Percentiles rank a stretch among this genome's conserved stretches.
Conservation (phyloP, 1,139 yeast species). For the Geotrichum europaeum region DNA sequence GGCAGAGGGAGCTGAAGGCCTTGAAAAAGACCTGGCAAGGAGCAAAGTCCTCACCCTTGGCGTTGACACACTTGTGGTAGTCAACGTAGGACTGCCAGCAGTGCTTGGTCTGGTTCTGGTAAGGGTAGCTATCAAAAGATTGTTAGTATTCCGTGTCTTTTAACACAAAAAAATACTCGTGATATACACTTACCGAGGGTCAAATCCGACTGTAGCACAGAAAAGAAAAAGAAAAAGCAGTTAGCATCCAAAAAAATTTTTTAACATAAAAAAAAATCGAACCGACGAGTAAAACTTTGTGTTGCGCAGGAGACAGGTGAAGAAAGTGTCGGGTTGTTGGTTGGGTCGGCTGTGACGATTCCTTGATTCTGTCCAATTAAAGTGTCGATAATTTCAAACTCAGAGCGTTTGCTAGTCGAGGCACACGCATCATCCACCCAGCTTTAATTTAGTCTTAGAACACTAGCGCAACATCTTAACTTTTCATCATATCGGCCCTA, state of each 20-base stretch:
- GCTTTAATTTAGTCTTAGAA: background rate
- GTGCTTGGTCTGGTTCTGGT: conserved; percentile 95
- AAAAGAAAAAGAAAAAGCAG: background rate
- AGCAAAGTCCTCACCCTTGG: conserved; percentile 97
- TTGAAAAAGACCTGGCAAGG: conserved; percentile 94
- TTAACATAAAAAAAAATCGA: background rate
- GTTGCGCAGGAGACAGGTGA: background rate
- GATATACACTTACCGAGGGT: conserved; percentile 17
- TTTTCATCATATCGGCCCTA: background rate
- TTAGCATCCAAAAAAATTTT: background rate
- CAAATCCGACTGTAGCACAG: conserved; percentile 16
- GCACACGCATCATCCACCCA: background rate
- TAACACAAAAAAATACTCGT: background rate
- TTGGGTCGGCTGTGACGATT: background rate
- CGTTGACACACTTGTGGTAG: conserved; percentile 93
- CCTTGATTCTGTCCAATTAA: background rate
- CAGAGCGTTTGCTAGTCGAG: background rate
- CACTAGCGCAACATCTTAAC: background rate
- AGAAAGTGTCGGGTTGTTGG: background rate
- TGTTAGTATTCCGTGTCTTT: background rate
- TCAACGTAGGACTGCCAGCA: conserved; percentile 98
- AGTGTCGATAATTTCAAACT: background rate
- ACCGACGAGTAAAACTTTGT: background rate
- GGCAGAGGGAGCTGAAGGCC: conserved; percentile 88
- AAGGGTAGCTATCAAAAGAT: conserved; percentile 44